Percentiles rank a stretch among this genome's conserved stretches.
phyloP scores from a whole-genome alignment of 306 rosid species.

The Hylodesmum podocarpum region DNA sequence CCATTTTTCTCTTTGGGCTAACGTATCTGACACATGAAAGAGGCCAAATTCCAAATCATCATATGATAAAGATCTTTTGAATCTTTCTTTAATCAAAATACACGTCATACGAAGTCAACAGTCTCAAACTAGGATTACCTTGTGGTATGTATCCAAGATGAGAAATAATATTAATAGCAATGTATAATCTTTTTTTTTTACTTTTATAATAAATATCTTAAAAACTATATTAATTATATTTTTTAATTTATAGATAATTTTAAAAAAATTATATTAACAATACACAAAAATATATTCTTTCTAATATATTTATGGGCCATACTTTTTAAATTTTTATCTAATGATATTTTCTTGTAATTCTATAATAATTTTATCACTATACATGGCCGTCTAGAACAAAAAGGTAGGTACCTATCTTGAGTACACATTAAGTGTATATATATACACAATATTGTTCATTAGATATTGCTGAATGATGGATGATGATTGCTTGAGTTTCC shows the following conservation, averaged over 20 bases:
- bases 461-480: neutral
- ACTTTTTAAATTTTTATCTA: too few species aligned
- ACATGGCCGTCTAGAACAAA: neutral
- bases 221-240: too few species aligned
- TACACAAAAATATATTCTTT: too few species aligned
- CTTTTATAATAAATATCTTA: too few species aligned
- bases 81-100: neutral
- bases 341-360: too few species aligned
- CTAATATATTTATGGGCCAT: too few species aligned
- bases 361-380: too few species aligned
- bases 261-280: too few species aligned
- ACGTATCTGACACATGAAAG: neutral
- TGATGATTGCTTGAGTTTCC: neutral
- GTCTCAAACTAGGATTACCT: neutral
- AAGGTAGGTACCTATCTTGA: neutral
- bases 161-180: neutral
- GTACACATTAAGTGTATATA: neutral
- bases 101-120: slow-evolving; percentile 24
- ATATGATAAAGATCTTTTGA: neutral
- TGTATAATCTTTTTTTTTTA: too few species aligned
- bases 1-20: neutral
- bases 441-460: neutral
- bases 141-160: neutral
- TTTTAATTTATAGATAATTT: too few species aligned
- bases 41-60: slow-evolving; percentile 4